These are phyloP conservation scores for Cornus kousa DNA, from an alignment of 148 eudicot species.

Conservation along the genomic window DNA sequence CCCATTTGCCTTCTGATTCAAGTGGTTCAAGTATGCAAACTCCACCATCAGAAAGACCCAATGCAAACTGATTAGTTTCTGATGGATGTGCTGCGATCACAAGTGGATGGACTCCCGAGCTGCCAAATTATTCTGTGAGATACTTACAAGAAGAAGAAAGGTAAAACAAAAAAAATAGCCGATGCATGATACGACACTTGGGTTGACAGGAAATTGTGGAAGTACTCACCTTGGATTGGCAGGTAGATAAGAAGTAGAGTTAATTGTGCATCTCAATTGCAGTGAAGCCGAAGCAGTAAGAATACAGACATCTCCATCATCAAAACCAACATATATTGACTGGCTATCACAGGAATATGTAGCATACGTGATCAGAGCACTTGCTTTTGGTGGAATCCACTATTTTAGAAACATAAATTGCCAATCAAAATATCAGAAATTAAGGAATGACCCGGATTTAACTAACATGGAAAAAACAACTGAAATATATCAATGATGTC, in stretches of 20 bases:
- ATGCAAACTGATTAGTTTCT: slow-evolving; percentile 14
- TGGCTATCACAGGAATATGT: slow-evolving; percentile 50
- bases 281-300: slow-evolving; percentile 50
- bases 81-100: slow-evolving; percentile 49
- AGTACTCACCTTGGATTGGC: slow-evolving; percentile 62
- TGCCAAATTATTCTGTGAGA: slow-evolving; percentile 20
- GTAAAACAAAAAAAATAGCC: not conserved
- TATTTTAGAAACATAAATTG: slow-evolving; percentile 1
- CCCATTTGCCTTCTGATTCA: slow-evolving; percentile 17
- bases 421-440: not conserved
- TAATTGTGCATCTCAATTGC: slow-evolving; percentile 70
- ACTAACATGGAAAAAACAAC: too few species aligned
- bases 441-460: not conserved
- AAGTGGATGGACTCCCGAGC: slow-evolving; percentile 61
- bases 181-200: too few species aligned
- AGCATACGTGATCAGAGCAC: slow-evolving; percentile 31
- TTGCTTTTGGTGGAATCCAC: slow-evolving; percentile 31
- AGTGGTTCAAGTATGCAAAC: slow-evolving; percentile 13
- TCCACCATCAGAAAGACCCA: slow-evolving; percentile 14
- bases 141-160: not conserved
- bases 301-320: slow-evolving; percentile 80
- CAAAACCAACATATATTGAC: slow-evolving; percentile 69
- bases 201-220: not conserved
- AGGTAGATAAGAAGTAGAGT: slow-evolving; percentile 68
- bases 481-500: too few species aligned